A percentile compares a stretch with the other conserved stretches of the same genome.
Conservation (phyloP, 176 grass and related monocot species). For the Chloris gayana region DNA sequence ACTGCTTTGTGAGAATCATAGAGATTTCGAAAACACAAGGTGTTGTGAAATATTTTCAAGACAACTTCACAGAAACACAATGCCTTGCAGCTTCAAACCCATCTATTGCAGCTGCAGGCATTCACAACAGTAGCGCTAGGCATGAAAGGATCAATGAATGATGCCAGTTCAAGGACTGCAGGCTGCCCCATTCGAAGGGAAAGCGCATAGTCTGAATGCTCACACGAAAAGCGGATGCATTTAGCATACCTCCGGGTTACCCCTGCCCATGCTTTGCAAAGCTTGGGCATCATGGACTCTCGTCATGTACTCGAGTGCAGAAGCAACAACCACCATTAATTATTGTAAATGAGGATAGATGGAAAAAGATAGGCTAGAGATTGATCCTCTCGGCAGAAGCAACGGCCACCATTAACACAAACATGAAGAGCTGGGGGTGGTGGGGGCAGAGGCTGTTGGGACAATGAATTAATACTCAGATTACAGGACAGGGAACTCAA, state of each 20-base stretch:
- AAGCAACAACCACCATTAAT: neutral
- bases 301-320: neutral
- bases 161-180: conserved; percentile 12
- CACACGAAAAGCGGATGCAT: conserved; percentile 12
- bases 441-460: neutral
- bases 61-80: neutral
- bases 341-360: neutral
- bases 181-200: conserved; percentile 18
- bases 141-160: conserved; percentile 25
- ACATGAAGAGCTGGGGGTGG: neutral
- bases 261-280: neutral
- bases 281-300: neutral
- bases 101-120: neutral
- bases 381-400: neutral
- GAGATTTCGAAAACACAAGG: neutral
- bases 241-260: neutral
- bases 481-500: conserved; percentile 29
- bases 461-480: conserved; percentile 17
- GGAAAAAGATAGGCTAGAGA: neutral
- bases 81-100: too few species aligned
- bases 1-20: neutral
- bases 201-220: conserved; percentile 21
- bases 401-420: neutral
- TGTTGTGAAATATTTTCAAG: neutral
- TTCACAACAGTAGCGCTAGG: neutral